Percentiles rank a stretch among this genome's conserved stretches.
These are phyloP conservation scores for Penicillium sp. DNA, from an alignment of 2,329 filamentous ascomycete species.

Conservation along the genomic window DNA sequence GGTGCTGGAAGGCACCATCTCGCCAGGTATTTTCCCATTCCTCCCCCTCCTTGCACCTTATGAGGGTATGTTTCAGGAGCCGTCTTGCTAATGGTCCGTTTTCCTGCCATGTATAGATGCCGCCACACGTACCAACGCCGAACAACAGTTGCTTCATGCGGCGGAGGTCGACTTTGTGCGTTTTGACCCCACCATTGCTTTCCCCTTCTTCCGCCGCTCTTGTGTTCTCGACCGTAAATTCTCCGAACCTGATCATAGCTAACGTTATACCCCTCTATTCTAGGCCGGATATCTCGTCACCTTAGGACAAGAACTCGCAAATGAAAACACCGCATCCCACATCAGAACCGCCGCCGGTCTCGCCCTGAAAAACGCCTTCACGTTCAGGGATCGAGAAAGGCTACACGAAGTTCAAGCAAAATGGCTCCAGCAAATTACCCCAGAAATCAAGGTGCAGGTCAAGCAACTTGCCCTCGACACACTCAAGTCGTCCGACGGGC, in stretches of 20 bases:
- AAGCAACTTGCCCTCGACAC: conserved; percentile 92
- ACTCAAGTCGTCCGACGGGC: conserved; percentile 75
- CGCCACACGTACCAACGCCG: conserved; percentile 84
- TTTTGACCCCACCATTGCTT: conserved; percentile 29
- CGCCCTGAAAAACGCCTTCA: conserved; percentile 97
- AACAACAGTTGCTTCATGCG: conserved; percentile 91
- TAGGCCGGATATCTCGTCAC: conserved; percentile 92
- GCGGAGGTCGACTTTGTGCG: conserved; percentile 94
- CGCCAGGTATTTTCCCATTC: conserved; percentile 71
- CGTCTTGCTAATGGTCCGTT: conserved; percentile 32
- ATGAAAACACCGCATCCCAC: conserved; percentile 79
- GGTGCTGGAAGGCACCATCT: conserved; percentile 96
- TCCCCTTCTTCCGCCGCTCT: conserved; percentile 36
- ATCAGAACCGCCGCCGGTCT: conserved; percentile 95
- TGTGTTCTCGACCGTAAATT: conserved; percentile 24
- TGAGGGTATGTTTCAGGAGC: not conserved
- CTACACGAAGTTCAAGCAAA: conserved; percentile 89
- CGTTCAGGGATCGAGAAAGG: conserved; percentile 84
- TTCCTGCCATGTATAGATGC: conserved; percentile 67
- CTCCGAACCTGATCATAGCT: conserved; percentile 18
- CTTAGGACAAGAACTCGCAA: conserved; percentile 91
- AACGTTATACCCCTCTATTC: conserved; percentile 26
- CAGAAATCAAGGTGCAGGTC: conserved; percentile 81
- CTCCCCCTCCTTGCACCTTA: not conserved
- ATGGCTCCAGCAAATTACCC: conserved; percentile 85